Evolutionary conservation across 495 filamentous ascomycete genomes (phyloP).

Genomic region (Letharia columbiana): DNA sequence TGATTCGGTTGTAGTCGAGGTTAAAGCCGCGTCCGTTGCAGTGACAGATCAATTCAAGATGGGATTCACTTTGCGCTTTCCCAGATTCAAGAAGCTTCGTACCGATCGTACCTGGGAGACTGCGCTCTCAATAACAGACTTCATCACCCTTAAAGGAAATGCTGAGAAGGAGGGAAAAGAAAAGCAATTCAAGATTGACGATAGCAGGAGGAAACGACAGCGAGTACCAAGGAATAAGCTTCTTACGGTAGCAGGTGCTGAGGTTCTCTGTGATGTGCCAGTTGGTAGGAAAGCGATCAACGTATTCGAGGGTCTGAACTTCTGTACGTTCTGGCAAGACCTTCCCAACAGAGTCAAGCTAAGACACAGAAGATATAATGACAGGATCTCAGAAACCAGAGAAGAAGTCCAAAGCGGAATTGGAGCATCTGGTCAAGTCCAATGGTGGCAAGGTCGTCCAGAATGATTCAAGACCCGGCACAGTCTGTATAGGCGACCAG

Average conservation of each 20-base stretch:
- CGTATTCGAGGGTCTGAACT: slow-evolving; percentile 67
- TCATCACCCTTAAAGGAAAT: slow-evolving; percentile 59
- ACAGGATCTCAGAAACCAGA: slow-evolving; percentile 48
- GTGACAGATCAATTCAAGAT: slow-evolving; percentile 68
- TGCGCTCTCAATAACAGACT: slow-evolving; percentile 69
- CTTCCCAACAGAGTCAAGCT: slow-evolving; percentile 20
- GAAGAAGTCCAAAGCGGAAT: slow-evolving; percentile 66
- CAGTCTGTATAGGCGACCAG: slow-evolving; percentile 71
- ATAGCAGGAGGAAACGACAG: slow-evolving; percentile 50
- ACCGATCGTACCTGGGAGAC: slow-evolving; percentile 76
- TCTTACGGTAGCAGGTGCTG: slow-evolving; percentile 63
- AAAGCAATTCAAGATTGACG: slow-evolving; percentile 76
- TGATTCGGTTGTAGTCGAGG: slow-evolving; percentile 76
- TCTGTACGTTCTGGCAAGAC: slow-evolving; percentile 53
- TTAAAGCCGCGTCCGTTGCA: slow-evolving; percentile 80
- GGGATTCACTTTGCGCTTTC: slow-evolving; percentile 77
- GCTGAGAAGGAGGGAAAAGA: slow-evolving; percentile 66
- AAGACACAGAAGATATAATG: slow-evolving; percentile 41
- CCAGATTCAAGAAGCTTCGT: slow-evolving; percentile 76
- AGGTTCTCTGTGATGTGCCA: slow-evolving; percentile 38
- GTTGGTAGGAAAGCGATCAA: slow-evolving; percentile 50
- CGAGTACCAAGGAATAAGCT: slow-evolving; percentile 57
- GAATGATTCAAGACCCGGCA: slow-evolving; percentile 48
- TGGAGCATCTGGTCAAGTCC: slow-evolving; percentile 81
- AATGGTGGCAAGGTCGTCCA: slow-evolving; percentile 82